Evolutionary conservation across 306 rosid genomes (phyloP).

Genomic region (Lathyrus tuberosus): DNA sequence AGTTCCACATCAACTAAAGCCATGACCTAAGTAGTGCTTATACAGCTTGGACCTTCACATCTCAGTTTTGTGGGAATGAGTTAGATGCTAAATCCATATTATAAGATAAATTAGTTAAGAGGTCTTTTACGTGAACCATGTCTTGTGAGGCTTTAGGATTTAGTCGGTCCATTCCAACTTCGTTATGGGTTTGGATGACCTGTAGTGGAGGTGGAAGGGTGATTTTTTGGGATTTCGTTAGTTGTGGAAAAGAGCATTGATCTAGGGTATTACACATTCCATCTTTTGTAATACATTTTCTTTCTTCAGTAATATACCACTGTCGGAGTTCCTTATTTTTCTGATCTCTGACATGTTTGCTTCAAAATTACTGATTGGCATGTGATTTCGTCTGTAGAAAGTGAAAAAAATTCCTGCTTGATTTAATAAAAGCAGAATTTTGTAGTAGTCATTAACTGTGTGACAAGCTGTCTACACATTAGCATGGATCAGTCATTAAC

Average conservation of each 20-base stretch:
- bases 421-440: slow-evolving; percentile 26
- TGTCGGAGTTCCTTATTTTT: neutral
- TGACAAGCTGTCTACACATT: slow-evolving; percentile 18
- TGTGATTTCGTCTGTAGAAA: slow-evolving; percentile 21
- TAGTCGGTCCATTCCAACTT: neutral
- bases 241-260: slow-evolving; percentile 6
- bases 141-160: slow-evolving; percentile 5
- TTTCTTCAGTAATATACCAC: neutral
- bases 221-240: neutral
- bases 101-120: slow-evolving; percentile 6
- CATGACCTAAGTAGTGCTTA: slow-evolving; percentile 2
- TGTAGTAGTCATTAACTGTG: slow-evolving; percentile 30
- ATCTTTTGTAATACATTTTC: slow-evolving; percentile 5
- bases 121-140: neutral
- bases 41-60: neutral
- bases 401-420: slow-evolving; percentile 12
- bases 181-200: neutral
- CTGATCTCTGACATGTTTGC: slow-evolving; percentile 2
- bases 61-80: neutral
- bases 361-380: slow-evolving; percentile 27
- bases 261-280: neutral
- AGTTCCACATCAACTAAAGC: neutral
- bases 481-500: slow-evolving; percentile 34
- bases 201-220: slow-evolving; percentile 1
- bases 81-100: neutral